A percentile compares a stretch with the other conserved stretches of the same genome.
Evolutionary conservation across 2,329 filamentous ascomycete species (phyloP).

Genomic region (Neophaeococcomyces mojaviensis): DNA sequence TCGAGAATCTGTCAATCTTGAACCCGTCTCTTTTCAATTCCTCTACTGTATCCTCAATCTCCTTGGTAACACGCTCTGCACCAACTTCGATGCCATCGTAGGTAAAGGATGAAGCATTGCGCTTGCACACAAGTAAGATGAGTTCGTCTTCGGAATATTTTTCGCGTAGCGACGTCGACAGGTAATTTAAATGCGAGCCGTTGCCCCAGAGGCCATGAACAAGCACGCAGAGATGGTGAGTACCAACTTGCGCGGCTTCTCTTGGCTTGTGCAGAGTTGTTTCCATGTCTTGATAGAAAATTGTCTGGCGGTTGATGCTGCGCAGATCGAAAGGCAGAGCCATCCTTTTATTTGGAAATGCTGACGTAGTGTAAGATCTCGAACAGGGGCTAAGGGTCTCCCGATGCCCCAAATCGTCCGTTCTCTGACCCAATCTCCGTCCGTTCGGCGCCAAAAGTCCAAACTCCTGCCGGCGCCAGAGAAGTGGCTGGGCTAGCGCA

Average conservation of each 20-base stretch:
- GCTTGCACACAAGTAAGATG: constrained; percentile 49
- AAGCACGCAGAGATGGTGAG: constrained; percentile 54
- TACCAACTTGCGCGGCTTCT: constrained; percentile 17
- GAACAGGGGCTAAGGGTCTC: no score
- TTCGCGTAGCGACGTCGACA: constrained; percentile 45
- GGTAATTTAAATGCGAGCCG: constrained; percentile 44
- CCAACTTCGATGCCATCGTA: constrained; percentile 63
- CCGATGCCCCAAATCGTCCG: no score
- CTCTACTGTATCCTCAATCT: constrained; percentile 54
- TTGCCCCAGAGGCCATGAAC: constrained; percentile 59
- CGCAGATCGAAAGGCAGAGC: constrained; percentile 24
- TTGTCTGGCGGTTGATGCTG: constrained; percentile 22
- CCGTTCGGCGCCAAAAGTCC: no score
- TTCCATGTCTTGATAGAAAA: constrained; percentile 22
- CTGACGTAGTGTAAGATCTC: no score
- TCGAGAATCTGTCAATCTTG: constrained; percentile 70
- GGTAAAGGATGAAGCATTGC: constrained; percentile 47
- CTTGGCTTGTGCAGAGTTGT: constrained; percentile 11
- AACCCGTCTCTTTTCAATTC: constrained; percentile 54
- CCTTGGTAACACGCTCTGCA: constrained; percentile 57
- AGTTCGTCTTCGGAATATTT: constrained; percentile 43
- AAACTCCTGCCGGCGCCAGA: no score
- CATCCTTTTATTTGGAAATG: not conserved
- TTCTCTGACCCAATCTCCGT: no score
- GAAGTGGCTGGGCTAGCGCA: no score